Percentiles rank a stretch among this genome's conserved stretches.
Evolutionary conservation across 2,329 filamentous ascomycete species (phyloP).

Genomic region (Pseudogymnoascus sp.): DNA sequence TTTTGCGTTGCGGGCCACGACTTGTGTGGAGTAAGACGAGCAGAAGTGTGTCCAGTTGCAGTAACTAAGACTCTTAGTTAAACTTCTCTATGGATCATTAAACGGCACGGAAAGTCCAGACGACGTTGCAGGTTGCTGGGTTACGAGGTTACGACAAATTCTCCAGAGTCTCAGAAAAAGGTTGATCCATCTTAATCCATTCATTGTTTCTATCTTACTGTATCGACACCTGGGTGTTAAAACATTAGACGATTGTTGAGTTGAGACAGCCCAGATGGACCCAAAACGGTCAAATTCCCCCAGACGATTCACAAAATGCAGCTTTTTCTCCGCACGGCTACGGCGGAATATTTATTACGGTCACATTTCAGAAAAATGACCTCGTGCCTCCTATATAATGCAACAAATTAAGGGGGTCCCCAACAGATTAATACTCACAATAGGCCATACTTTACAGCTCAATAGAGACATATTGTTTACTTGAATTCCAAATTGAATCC

Average conservation of each 20-base stretch:
- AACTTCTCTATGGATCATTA: not conserved
- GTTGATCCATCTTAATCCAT: not conserved
- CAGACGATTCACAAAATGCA: not conserved
- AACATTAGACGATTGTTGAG: not conserved
- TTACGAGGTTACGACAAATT: not conserved
- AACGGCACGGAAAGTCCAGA: conserved; percentile 1
- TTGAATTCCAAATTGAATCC: not conserved
- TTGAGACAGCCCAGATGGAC: not conserved
- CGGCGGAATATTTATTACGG: not conserved
- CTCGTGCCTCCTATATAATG: not conserved
- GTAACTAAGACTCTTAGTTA: conserved; percentile 5
- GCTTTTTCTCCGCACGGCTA: not conserved
- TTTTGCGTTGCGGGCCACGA: conserved; percentile 1
- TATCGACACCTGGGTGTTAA: not conserved
- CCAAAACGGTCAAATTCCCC: not conserved
- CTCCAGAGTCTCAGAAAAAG: not conserved
- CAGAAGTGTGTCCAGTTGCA: not conserved
- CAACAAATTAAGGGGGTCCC: not conserved
- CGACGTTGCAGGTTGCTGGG: not conserved
- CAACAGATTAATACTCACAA: not conserved
- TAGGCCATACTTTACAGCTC: not conserved
- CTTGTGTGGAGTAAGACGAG: not conserved
- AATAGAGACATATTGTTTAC: not conserved
- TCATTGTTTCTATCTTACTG: not conserved
- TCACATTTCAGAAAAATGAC: not conserved